Evolutionary conservation across 2,329 filamentous ascomycete genomes (phyloP), one percentile per base, ranked within the genome.

Genomic region (Aureobasidium lini): DNA sequence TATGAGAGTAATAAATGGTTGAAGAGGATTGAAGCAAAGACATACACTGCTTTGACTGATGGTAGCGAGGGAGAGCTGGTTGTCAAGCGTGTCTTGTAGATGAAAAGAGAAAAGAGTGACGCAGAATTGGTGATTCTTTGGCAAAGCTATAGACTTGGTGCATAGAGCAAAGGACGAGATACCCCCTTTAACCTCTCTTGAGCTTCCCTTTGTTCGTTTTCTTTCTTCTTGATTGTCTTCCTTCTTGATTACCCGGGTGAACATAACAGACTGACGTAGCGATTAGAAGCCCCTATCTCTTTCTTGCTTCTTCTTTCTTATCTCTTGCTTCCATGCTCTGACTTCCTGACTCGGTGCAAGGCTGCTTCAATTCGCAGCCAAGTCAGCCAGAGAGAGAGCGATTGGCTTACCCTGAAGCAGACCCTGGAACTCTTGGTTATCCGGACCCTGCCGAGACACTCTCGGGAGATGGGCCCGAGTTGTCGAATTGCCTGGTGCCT

Each of bases 1-100:
- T 87, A 86, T 63, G 88, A 91, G 75, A 85, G 86, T 64, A 83
- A 77, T 23, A 89, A 87, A 72, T 93, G 88, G 88, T 86, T 84
- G 72, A 90, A 87, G 77, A 84, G 82, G 70, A 76, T 90, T 13
- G 84, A 89, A 70, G 65, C 59, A 56, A 66, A 68, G 3, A 62
- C 64, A 7, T 68, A 66, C 46, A 60, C 71, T 32, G 65, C 66
- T 5, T 60, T 70, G 28, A 63, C 56, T 23, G 60, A 57, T n/a
- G 63, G 48, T 8, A 61, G 43, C 13, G 72, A 75, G 34, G 82
- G 81, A 1, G 73, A 77, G 28, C 66, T 88, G 60, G 73, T 69
- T 3, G 79, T 88, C 15, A 73, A 72, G 61, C 71, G 67, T 49
- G 69, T 71, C 28, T 66, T 71, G 59, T 72, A 61, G 66, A 37